Evolutionary conservation across 164 flowering plant species (phyloP).

Genomic region (Umbellularia californica): DNA sequence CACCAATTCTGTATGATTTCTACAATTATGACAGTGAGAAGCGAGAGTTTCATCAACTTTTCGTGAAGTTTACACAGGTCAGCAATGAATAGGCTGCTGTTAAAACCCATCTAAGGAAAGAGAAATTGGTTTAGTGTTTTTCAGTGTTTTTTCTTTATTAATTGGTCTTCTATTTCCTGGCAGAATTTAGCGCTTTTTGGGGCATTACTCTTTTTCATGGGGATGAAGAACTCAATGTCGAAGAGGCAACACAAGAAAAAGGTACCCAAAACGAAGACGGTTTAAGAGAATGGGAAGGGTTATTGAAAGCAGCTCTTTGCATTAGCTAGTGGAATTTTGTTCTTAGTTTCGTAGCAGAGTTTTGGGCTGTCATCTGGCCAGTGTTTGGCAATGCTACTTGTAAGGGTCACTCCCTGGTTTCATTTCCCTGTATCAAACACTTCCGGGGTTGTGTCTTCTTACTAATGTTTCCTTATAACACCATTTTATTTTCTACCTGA

Average conservation of each 20-base stretch:
- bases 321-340: background rate
- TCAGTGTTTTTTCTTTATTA: background rate
- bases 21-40: constrained; percentile 48
- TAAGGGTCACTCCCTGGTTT: background rate
- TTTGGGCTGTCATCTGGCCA: background rate
- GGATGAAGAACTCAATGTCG: constrained; percentile 60
- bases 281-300: constrained; percentile 15
- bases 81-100: background rate
- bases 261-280: constrained; percentile 40
- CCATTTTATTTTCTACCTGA: background rate
- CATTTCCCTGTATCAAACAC: background rate
- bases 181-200: constrained; percentile 66
- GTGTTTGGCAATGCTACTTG: background rate
- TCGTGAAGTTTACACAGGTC: constrained; percentile 52
- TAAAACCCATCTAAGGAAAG: background rate
- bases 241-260: constrained; percentile 50
- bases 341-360: background rate
- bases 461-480: background rate
- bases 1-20: constrained; percentile 55
- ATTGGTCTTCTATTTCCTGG: constrained; percentile 1
- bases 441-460: background rate
- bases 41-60: constrained; percentile 38
- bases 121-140: background rate
- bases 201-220: constrained; percentile 60
- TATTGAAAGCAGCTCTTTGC: background rate